phyloP scores from a whole-genome alignment of 1,284 basidiomycete species.

The Golubevia sp. region DNA sequence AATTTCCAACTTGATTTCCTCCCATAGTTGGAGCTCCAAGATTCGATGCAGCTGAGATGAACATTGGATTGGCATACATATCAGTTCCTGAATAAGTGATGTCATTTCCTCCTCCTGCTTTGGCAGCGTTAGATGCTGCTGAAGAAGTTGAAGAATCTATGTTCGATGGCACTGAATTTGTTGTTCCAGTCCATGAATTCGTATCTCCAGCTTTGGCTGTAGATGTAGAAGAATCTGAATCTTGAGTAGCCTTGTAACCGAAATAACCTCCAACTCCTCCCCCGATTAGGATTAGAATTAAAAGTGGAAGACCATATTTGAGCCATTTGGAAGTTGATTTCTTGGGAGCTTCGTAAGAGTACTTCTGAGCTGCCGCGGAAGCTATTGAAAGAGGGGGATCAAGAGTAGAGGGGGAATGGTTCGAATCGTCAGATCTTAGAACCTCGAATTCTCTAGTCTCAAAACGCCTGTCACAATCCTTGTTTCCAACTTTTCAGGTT shows the following conservation, averaged over 20 bases:
- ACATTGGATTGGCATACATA: slow-evolving; percentile 56
- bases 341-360: slow-evolving; percentile 51
- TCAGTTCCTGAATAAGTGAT: slow-evolving; percentile 53
- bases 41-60: slow-evolving; percentile 3
- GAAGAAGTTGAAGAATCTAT: neutral
- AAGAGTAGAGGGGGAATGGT: neutral
- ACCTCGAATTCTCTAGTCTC: too few relatives aligned
- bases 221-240: neutral
- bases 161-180: too few relatives aligned
- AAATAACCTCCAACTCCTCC: slow-evolving; percentile 2
- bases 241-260: neutral
- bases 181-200: neutral
- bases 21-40: too few relatives aligned
- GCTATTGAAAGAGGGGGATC: slow-evolving; percentile 23
- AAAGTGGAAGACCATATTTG: slow-evolving; percentile 26
- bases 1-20: too few relatives aligned
- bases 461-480: too few relatives aligned
- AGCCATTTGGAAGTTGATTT: slow-evolving; percentile 42
- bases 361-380: slow-evolving; percentile 26
- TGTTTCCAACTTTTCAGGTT: too few relatives aligned
- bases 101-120: slow-evolving; percentile 40
- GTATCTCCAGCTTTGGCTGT: neutral
- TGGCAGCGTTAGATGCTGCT: slow-evolving; percentile 44
- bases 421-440: too few relatives aligned
- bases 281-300: neutral